These are phyloP conservation scores for Mallotus repandus DNA, from an alignment of 441 rosid genomes.

Conservation along the genomic window DNA sequence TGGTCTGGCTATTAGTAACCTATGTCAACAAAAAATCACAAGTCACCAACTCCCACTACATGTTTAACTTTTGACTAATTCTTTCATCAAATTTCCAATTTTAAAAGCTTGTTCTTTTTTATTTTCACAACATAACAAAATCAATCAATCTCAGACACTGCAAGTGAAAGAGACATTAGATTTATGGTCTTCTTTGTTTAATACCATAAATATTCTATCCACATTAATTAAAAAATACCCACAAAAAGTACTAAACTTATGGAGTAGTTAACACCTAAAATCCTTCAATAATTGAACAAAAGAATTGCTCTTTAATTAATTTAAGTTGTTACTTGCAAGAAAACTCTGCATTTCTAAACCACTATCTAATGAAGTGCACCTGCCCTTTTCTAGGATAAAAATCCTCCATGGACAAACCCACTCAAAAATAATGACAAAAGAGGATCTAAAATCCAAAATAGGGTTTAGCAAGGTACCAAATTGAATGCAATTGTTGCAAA, in stretches of 20 bases:
- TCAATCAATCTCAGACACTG: constrained; percentile 1
- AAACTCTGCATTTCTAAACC: constrained; percentile 1
- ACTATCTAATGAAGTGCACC: background rate
- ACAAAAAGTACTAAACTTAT: background rate
- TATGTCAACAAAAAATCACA: background rate
- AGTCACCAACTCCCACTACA: constrained; percentile 34
- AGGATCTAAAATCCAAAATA: background rate
- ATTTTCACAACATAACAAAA: background rate
- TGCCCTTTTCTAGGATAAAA: background rate
- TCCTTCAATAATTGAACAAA: background rate
- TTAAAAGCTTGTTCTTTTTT: background rate
- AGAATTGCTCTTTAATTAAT: background rate
- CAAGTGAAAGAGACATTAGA: constrained; percentile 11
- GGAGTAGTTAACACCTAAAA: constrained; percentile 28
- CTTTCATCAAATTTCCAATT: constrained; percentile 14
- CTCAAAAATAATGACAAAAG: no score
- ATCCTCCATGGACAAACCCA: background rate
- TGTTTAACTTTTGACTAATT: constrained; percentile 27
- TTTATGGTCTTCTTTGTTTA: background rate
- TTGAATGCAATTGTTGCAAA: background rate
- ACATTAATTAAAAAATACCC: background rate
- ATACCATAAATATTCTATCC: background rate
- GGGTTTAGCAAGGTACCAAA: background rate
- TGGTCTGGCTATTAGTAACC: constrained; percentile 12
- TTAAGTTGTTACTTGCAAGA: constrained; percentile 8